Conservation (phyloP, 2,329 filamentous ascomycete species). For the Talaromyces sp. region DNA sequence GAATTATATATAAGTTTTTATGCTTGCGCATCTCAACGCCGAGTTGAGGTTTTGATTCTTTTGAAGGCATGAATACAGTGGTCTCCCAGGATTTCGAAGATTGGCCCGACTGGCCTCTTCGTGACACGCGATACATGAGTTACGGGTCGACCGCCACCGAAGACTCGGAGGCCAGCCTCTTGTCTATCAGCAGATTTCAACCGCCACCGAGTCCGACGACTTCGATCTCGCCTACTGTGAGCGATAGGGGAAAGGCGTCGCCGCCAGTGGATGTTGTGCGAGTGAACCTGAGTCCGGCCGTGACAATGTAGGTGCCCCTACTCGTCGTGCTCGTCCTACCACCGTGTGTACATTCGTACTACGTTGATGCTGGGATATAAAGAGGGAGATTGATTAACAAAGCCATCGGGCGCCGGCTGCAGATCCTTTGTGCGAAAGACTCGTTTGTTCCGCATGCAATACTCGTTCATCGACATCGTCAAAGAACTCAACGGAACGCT, state of each 20-base stretch:
- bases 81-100: conserved; percentile 23
- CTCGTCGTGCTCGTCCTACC: neutral
- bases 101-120: conserved; percentile 31
- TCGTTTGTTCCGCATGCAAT: conserved; percentile 41
- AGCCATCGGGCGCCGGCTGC: neutral
- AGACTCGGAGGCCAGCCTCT: conserved; percentile 32
- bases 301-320: conserved; percentile 32
- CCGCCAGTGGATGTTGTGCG: conserved; percentile 28
- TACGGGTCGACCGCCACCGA: conserved; percentile 24
- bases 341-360: neutral
- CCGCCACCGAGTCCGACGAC: conserved; percentile 30
- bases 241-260: conserved; percentile 23
- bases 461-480: conserved; percentile 39
- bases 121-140: conserved; percentile 26
- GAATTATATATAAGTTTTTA: neutral
- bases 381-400: neutral
- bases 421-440: conserved; percentile 40
- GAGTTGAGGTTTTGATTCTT: neutral
- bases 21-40: neutral
- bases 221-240: conserved; percentile 22
- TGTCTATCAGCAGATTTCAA: conserved; percentile 27
- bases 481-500: conserved; percentile 37
- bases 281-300: conserved; percentile 29
- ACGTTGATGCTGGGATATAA: neutral
- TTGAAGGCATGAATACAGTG: conserved; percentile 24